Evolutionary conservation across 345 rosid species (phyloP), one percentile per base, ranked within the genome.

Genomic region (Ailanthus altissimus): DNA sequence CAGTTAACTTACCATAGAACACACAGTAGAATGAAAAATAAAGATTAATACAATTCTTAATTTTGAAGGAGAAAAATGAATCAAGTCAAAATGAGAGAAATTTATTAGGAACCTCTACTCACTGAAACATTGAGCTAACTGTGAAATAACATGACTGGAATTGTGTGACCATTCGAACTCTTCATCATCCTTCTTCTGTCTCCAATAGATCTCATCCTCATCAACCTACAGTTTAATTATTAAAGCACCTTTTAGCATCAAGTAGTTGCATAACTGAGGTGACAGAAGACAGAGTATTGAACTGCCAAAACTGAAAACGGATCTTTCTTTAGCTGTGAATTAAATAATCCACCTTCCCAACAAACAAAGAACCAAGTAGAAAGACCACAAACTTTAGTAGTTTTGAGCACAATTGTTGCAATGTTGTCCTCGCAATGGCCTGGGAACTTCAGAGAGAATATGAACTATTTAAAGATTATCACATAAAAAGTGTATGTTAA

Each of bases 171-270:
- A 88, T 85, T 89, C 89, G 91, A 89, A 89, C 87, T 87, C 93
- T 83, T 92, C 85, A 84, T 82, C 81, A 61, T 86, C 74, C 86
- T 89, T 85, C 85, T 91, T 85, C 86, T 82, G 81, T 84, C 93
- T 90, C 93, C 94, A 81, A 81, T 88, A 88, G 84, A 90, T 84
- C 81, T 89, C 97, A 90, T 93, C 95, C 90, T 91, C 94, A 78
- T 93, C 89, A 85, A 92, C 91, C 98, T 93, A 78, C 87, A 87
- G 68, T 82, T 72, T 59, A 80, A 68, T 80, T 75, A 60, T 62
- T 38, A 42, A 81, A 78, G 46, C 25, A 61, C 60, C n/a, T 57
- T 79, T 80, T 70, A 78, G 71, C 13, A 75, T 59, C 51, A 32
- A 54, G 20, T 63, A 51, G 60, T 61, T 70, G 66, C 63, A 56